These are phyloP conservation scores for Wilcoxina mikolae DNA, from an alignment of 495 filamentous ascomycete genomes.

Conservation along the genomic window DNA sequence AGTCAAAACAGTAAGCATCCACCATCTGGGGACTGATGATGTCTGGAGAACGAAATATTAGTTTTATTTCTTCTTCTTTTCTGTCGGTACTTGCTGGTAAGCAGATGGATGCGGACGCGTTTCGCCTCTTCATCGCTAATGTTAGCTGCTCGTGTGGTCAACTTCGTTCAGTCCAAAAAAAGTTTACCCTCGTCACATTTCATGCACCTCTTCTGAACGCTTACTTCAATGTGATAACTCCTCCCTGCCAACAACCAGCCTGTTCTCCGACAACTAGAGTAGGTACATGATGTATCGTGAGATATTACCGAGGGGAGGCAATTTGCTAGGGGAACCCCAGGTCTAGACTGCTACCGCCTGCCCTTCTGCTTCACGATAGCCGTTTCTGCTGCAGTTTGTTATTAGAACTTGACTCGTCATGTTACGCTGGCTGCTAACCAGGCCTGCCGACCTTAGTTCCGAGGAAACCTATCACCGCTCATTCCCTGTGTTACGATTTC, in stretches of 20 bases:
- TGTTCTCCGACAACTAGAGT: background rate
- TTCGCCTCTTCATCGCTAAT: background rate
- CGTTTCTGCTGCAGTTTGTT: background rate
- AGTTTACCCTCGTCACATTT: constrained; percentile 1
- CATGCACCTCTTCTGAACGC: background rate
- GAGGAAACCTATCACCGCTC: background rate
- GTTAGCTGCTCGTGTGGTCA: background rate
- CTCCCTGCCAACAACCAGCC: background rate
- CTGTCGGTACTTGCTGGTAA: no score
- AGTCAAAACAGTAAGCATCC: no score
- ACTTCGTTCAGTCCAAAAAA: background rate
- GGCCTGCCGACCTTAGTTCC: background rate
- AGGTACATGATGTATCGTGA: background rate
- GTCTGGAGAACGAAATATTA: background rate
- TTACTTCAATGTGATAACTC: background rate
- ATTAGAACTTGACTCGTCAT: background rate
- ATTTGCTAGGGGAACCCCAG: background rate
- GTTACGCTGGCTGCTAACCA: background rate
- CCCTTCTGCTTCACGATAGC: background rate
- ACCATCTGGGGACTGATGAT: no score
- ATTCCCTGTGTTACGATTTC: background rate
- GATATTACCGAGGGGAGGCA: background rate
- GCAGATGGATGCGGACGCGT: no score
- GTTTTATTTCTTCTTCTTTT: no score
- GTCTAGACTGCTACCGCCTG: background rate